Evolutionary conservation across 257 asterid genomes (phyloP).

Genomic region (Eustoma russellianum): DNA sequence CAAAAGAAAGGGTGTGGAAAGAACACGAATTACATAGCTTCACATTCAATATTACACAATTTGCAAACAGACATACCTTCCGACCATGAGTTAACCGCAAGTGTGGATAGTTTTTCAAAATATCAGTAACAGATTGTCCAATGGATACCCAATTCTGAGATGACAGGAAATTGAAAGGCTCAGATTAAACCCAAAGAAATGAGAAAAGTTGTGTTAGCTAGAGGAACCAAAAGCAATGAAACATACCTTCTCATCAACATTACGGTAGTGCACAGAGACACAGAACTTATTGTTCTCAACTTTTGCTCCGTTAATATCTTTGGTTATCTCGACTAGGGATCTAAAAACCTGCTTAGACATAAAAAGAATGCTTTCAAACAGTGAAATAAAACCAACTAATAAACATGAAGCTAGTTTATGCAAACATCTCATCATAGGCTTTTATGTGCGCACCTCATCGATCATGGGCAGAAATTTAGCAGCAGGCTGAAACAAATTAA

Average conservation of each 20-base stretch:
- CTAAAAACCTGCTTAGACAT: slow-evolving; percentile 42
- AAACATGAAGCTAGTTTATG: not conserved
- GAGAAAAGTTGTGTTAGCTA: not conserved
- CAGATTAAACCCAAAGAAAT: not conserved
- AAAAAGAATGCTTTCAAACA: slow-evolving; percentile 8
- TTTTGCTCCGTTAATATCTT: slow-evolving; percentile 57
- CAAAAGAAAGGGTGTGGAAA: slow-evolving; percentile 1
- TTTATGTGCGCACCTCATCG: slow-evolving; percentile 42
- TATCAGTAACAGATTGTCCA: slow-evolving; percentile 47
- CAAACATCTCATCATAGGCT: not conserved
- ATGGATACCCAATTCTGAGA: slow-evolving; percentile 63
- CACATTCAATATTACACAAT: not conserved
- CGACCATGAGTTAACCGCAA: slow-evolving; percentile 92
- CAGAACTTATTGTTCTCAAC: slow-evolving; percentile 95
- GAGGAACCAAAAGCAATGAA: slow-evolving; percentile 2
- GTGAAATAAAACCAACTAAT: not conserved
- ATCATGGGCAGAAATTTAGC: slow-evolving; percentile 87
- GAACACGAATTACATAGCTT: not conserved
- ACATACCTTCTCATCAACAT: slow-evolving; percentile 76
- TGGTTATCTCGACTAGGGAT: slow-evolving; percentile 61
- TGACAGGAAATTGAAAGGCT: slow-evolving; percentile 2
- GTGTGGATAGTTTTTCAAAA: slow-evolving; percentile 66
- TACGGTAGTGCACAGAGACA: slow-evolving; percentile 92
- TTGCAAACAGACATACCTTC: slow-evolving; percentile 42
- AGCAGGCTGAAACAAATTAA: slow-evolving; percentile 89